Base-by-base conservation (phyloP, 129 eudicot species). In the Chrysanthemum makinoi region DNA sequence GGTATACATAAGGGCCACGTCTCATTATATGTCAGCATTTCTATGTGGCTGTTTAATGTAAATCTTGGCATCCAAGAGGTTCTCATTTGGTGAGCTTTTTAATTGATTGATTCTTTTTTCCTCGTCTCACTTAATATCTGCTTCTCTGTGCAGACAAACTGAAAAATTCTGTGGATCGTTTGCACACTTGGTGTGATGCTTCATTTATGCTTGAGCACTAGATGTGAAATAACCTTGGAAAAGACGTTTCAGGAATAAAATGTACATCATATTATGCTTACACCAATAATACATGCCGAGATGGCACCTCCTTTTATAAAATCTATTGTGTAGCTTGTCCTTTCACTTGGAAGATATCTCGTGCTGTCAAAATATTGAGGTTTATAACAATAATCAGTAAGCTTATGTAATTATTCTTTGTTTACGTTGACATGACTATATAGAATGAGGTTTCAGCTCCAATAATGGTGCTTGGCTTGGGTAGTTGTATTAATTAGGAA, bases 261-360 rank as follows among this genome's bases (percentile, higher is more conserved):
- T 69, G 64, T 47, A 71, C 82, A 78, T 70, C 62, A 70, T 78
- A 78, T 78, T 78, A 80, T 80, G 65, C 83, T 73, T 69, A 69
- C 80, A 62, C 80, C 67, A 73, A 62, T 74, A 80, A 69, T 70
- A 62, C 73, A 74, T 62, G 77, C 83, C 68, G 19, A 30, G 55
- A 55, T 62, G 83, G 50, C 47, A 30, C 70, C 74, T 43, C 58
- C 26, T 79, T 52, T 79, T 67, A 10, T 15, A 8, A 56, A 58
- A 59, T 50, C 57, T 72, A 39, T 39, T 39, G 46, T 39, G 46
- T 39, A 6, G 46, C 46, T 58, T 72, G 48, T 46, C 76, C 55
- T 70, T 64, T 44, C 72, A 47, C 33, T 62, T 55, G 76, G 76
- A 62, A 50, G 30, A 62, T 72, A 26, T 72, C 28, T 17, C 56